Conservation (phyloP, 2,329 filamentous ascomycete genomes). For the Botrytis galanthina region DNA sequence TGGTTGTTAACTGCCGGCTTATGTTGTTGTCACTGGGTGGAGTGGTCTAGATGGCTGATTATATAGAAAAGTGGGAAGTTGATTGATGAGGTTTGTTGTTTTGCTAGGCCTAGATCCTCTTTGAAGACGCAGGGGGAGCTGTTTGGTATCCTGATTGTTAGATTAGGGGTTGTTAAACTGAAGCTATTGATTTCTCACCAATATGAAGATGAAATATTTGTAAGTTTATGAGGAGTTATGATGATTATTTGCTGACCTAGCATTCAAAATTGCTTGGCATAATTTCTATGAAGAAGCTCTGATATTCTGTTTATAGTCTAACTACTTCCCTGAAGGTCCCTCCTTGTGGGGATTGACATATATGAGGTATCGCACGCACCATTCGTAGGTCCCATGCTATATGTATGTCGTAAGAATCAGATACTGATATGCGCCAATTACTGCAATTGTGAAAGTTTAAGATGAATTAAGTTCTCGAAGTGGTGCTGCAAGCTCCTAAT, state of each 20-base stretch:
- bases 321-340: background rate
- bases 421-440: background rate
- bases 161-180: background rate
- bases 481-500: background rate
- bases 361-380: background rate
- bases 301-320: background rate
- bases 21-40: background rate
- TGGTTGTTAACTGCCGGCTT: background rate
- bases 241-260: background rate
- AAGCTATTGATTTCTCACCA: background rate
- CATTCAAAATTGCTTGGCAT: background rate
- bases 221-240: background rate
- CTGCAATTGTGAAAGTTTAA: background rate
- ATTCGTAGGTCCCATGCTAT: background rate
- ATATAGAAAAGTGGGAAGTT: background rate
- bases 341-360: background rate
- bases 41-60: background rate
- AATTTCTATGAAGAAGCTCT: background rate
- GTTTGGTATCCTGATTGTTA: background rate
- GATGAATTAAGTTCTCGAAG: background rate
- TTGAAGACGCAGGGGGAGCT: background rate
- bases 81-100: background rate
- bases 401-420: background rate
- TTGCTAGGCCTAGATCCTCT: background rate
- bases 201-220: background rate